Evolutionary conservation across 2,329 filamentous ascomycete species (phyloP), one percentile per base, ranked within the genome.

Genomic region (Colletotrichum liriopes): DNA sequence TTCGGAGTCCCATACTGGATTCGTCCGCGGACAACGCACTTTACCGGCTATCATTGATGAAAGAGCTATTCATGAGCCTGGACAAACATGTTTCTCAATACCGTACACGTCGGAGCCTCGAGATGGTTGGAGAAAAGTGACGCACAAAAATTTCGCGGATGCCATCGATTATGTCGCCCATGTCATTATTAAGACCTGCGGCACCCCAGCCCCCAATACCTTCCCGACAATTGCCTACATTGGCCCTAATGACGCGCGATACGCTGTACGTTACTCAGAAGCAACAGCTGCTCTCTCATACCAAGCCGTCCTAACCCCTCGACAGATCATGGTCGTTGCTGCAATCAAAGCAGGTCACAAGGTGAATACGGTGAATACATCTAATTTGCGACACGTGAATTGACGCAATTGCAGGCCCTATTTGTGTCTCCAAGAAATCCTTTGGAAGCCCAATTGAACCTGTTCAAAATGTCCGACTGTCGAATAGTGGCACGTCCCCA

Each of bases 341-440:
- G 81, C 82, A 23, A 73, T 83, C 71, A 84, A 83, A 67, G 80
- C 81, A 2, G 80, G 81, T 1, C 81, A 78, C 64, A 70, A 80
- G 67, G 74, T 75, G 3, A 4, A 41, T 20, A 2, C 23, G 9
- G 8, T 4, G 14, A 0, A 0, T 63, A 6, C 56, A 73, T 11
- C 79, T 79, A 39, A 80, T 80, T 1, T 83, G 81, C 0, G 78
- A 86, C 26, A 82, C 81, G 7, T 2, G 5, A 16, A 8, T 47
- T 51, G 7, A 63, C 23, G 9, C 5, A 11, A 8, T 23, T 20
- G 5, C n/a, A 84, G 80, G 80, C 82, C 5, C 78, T 87, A 5
- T 83, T 85, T 49, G 82, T 86, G 47, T 87, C 85, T 23, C 81
- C 84, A 0, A 81, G 86, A 1, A 87, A 87, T 69, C 82, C 83